Evolutionary conservation across 1,139 yeast genomes (phyloP), one percentile per base, ranked within the genome.

Genomic region (Hansenula sp.): DNA sequence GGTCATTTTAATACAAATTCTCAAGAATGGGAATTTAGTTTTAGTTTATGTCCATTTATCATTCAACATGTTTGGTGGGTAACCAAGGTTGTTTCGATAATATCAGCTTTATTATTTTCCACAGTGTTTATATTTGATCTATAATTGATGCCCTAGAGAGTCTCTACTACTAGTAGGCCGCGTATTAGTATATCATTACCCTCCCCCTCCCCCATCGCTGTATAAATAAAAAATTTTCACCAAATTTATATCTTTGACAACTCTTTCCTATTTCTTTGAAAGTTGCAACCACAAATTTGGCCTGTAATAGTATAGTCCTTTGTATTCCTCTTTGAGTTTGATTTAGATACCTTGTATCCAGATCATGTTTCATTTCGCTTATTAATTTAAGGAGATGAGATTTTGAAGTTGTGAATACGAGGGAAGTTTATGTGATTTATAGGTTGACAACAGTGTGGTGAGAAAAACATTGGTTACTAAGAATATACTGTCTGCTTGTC

Each of bases 41-140:
- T 78, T 62, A 62, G 72, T 6, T 69, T 84, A 46, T 92, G 98
- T 62, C 81, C 90, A 12, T 89, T 90, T 60, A 73, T 75, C 1
- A 77, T 87, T n/a, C 97, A 89, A 63, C 97, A 89, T 59, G 76
- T 85, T 50, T 92, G 97, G 97, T 92, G 97, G 97, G 86, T 77
- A 5, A 73, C 95, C 2, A 82, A 86, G 55, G 72, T 82, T 2
- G 55, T 71, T 12, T 60, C 77, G 2, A 48, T 76, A 3, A 43
- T 80, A n/a, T 65, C 81, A 0, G 50, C 57, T 0, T 41, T 64
- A 6, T 35, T 49, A 14, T 31, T 32, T 0, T 53, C 57, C 2
- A 40, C 47, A 0, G 49, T 50, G 3, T 44, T 45, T 33, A 37
- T 48, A 8, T 42, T 53, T 18, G 51, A 41, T 12, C 32, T 50